These are phyloP conservation scores for Tripterygium wilfordii DNA, from an alignment of 177 flowering plant species.

Conservation along the genomic window DNA sequence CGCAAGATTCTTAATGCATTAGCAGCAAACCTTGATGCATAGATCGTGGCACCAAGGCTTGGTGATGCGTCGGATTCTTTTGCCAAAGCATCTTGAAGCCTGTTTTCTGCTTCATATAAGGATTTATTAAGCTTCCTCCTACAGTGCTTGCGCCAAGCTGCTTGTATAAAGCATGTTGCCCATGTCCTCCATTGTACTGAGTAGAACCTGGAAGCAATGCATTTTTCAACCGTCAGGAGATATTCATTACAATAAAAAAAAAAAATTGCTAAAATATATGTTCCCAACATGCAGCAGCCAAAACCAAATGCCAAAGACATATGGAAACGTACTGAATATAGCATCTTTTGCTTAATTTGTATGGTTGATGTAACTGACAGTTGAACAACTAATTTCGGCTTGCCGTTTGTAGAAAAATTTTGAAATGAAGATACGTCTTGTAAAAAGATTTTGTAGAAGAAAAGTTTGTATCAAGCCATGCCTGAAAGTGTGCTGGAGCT, in stretches of 20 bases:
- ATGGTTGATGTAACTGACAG: no score
- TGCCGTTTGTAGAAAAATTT: no score
- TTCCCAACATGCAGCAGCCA: no score
- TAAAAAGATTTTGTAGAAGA: neutral
- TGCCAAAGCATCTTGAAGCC: constrained; percentile 19
- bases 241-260: no score
- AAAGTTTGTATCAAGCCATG: constrained; percentile 1
- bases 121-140: constrained; percentile 21
- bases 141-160: constrained; percentile 32
- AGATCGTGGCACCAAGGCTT: constrained; percentile 24
- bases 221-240: no score
- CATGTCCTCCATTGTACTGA: constrained; percentile 42
- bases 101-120: constrained; percentile 25
- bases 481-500: constrained; percentile 52
- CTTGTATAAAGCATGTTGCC: constrained; percentile 40
- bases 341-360: no score
- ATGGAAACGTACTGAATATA: no score
- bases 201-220: constrained; percentile 15
- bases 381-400: no score
- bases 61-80: constrained; percentile 6
- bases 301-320: no score
- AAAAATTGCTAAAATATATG: no score
- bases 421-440: no score
- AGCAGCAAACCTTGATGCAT: constrained; percentile 31
- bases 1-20: constrained; percentile 20